A percentile compares a stretch with the other conserved stretches of the same genome.
Evolutionary conservation across 2,329 filamentous ascomycete genomes (phyloP).

Genomic region (Arthrobotrys iridis): DNA sequence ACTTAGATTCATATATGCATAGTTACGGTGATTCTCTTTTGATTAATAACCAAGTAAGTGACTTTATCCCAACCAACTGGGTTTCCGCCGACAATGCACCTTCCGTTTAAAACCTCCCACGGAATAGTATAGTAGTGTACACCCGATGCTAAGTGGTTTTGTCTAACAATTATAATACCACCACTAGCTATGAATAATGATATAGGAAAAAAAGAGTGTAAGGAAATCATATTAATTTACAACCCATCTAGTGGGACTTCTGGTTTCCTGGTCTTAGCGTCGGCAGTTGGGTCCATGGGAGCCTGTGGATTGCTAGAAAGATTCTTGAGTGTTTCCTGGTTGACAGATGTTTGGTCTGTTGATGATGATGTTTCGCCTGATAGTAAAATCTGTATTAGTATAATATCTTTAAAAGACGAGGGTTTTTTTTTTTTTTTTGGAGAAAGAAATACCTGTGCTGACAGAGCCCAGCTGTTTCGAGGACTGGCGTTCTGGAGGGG

Average conservation of each 20-base stretch:
- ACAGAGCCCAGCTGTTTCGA: constrained; percentile 22
- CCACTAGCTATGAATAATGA: too few relatives aligned
- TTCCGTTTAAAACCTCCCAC: neutral
- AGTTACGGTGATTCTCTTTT: too few relatives aligned
- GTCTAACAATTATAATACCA: too few relatives aligned
- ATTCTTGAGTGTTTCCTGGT: constrained; percentile 36
- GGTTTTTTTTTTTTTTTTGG: too few relatives aligned
- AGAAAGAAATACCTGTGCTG: constrained; percentile 44
- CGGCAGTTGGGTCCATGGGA: constrained; percentile 33
- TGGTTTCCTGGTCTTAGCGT: constrained; percentile 48
- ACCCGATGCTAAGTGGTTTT: too few relatives aligned
- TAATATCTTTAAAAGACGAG: neutral
- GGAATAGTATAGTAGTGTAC: too few relatives aligned
- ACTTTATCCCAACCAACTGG: too few relatives aligned
- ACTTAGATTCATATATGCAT: too few relatives aligned
- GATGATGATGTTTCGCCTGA: constrained; percentile 22
- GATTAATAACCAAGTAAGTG: too few relatives aligned
- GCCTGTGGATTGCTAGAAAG: constrained; percentile 30
- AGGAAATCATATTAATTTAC: constrained; percentile 18
- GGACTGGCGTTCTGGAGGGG: constrained; percentile 37
- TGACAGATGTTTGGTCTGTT: constrained; percentile 14
- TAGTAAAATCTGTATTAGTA: neutral
- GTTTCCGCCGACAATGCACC: too few relatives aligned
- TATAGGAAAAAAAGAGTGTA: neutral
- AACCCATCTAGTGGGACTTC: constrained; percentile 31